Base-by-base conservation (phyloP, 257 asterid species). In the Plectranthus barbatus region DNA sequence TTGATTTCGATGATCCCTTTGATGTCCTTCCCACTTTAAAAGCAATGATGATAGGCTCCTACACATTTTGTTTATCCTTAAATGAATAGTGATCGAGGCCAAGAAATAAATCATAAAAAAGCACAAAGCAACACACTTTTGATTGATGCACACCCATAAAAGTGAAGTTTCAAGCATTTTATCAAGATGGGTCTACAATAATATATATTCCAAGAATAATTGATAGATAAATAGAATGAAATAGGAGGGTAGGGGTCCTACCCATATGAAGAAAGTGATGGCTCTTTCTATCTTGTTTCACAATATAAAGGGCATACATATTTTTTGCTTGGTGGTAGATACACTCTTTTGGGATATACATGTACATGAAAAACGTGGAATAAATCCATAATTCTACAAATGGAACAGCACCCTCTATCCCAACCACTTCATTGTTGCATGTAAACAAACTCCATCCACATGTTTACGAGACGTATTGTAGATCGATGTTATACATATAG, bases 301-400 rank as follows among this genome's bases (percentile, higher is more conserved):
- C 44, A 21, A 31, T 6, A 58, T n/a, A 51, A 40, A 19, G 31
- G 68, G 67, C 24, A 42, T 50, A 50, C 56, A 41, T 48, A 24
- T 34, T 31, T 59, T 26, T 14, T 17, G 42, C 42, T n/a, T 56
- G 66, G 50, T 57, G 75, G 75, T 47, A 44, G 29, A 42, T 61
- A 2, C 49, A 54, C 64, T 52, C 21, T 41, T 64, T 57, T 37
- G 14, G 8, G 17, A 68, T 45, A 64, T n/a, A 31, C 31, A 20
- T 11, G 14, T 18, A 53, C 26, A 26, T 19, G 62, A 71, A 72
- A 80, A 74, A 76, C 81, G 78, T 68, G 76, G 60, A 48, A 59
- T 10, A 68, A 56, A 36, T 69, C 60, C 72, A 39, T 61, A 26
- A 26, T 52, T 55, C 51, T 20, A 8, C 52, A 41, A 66, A 51